Conservation (phyloP, 129 eudicot genomes). For the Flaveria ramosissima region DNA sequence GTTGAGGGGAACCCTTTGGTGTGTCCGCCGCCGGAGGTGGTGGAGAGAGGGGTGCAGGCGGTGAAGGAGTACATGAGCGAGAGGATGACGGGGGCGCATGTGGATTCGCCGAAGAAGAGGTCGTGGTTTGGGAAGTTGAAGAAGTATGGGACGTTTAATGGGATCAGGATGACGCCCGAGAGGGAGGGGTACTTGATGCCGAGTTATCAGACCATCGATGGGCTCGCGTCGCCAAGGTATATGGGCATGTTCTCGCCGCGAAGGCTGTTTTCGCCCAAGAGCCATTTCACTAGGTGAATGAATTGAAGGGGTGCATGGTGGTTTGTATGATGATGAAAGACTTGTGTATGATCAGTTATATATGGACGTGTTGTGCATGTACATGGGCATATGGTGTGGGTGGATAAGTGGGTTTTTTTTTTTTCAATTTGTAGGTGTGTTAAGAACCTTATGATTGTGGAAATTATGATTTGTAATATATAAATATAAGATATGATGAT, state of each 20-base stretch:
- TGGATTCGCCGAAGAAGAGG: slow-evolving; percentile 43
- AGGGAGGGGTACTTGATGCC: slow-evolving; percentile 51
- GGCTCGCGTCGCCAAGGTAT: slow-evolving; percentile 68
- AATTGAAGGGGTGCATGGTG: background rate
- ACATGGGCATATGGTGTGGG: background rate
- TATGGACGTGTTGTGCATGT: slow-evolving; percentile 17
- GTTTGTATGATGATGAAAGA: slow-evolving; percentile 18
- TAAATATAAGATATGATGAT: background rate
- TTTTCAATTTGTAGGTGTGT: slow-evolving; percentile 1
- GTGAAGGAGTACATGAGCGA: slow-evolving; percentile 66
- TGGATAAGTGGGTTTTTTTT: no score
- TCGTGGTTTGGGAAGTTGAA: slow-evolving; percentile 74
- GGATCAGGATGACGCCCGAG: slow-evolving; percentile 32
- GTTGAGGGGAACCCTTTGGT: slow-evolving; percentile 84
- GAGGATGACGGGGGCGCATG: slow-evolving; percentile 59
- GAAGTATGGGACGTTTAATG: slow-evolving; percentile 71
- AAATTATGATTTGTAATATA: background rate
- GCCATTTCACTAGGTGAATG: slow-evolving; percentile 45
- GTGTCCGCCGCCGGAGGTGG: slow-evolving; percentile 67
- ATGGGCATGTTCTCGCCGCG: slow-evolving; percentile 76
- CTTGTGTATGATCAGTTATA: background rate
- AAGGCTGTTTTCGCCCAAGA: slow-evolving; percentile 69
- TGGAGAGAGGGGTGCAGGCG: slow-evolving; percentile 60
- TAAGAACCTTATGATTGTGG: slow-evolving; percentile 11
- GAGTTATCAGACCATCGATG: slow-evolving; percentile 47